phyloP scores from a whole-genome alignment of 2,329 filamentous ascomycete genomes.

The Xylaria sp. region DNA sequence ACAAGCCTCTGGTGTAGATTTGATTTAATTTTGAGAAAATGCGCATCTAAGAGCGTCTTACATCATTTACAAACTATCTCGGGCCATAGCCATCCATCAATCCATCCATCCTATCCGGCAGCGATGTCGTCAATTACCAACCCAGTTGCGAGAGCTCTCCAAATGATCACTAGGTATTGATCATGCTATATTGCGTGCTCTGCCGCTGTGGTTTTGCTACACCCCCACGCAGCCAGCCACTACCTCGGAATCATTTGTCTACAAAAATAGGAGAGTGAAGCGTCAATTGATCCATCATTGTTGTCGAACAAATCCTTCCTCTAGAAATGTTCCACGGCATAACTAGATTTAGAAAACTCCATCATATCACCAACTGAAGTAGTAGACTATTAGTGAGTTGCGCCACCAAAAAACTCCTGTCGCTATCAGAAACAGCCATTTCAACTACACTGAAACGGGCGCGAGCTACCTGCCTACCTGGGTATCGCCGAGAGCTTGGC shows the following conservation, averaged over 20 bases:
- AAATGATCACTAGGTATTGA: slow-evolving; percentile 21
- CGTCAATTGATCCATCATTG: neutral
- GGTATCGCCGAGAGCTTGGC: slow-evolving; percentile 31
- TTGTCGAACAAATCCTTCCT: neutral
- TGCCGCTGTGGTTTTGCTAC: neutral
- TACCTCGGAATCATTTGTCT: neutral
- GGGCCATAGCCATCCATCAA: slow-evolving; percentile 5
- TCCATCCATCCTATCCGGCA: slow-evolving; percentile 3
- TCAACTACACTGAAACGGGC: slow-evolving; percentile 15
- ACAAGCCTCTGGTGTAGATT: neutral
- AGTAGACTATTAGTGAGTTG: neutral
- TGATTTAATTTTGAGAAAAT: neutral
- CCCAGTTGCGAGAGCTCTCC: slow-evolving; percentile 24
- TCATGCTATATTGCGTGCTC: slow-evolving; percentile 40
- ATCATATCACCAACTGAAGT: neutral
- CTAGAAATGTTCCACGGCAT: neutral
- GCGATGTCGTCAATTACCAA: slow-evolving; percentile 28
- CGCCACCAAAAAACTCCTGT: slow-evolving; percentile 10
- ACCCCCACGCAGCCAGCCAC: slow-evolving; percentile 3
- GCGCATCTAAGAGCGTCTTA: neutral
- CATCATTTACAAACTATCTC: neutral
- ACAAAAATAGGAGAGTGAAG: neutral
- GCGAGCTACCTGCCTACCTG: slow-evolving; percentile 24
- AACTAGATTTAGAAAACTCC: neutral
- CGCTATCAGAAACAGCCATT: slow-evolving; percentile 11